Evolutionary conservation across 441 rosid species (phyloP).

Genomic region (Macaranga tanarius): DNA sequence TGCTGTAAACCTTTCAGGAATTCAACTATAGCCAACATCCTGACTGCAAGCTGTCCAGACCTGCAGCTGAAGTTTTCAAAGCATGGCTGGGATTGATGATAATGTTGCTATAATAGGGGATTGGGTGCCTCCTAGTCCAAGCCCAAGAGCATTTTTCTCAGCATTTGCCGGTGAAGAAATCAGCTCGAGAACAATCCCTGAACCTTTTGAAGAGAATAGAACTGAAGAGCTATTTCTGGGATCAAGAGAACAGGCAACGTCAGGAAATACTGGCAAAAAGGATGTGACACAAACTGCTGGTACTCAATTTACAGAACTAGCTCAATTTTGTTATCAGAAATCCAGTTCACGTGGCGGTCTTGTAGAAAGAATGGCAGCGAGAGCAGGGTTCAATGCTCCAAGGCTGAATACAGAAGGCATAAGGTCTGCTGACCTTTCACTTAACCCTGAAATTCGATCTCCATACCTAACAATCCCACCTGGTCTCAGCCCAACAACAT

Average conservation of each 20-base stretch:
- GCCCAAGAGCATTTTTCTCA: constrained; percentile 56
- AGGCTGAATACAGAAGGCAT: constrained; percentile 44
- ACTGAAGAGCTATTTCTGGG: constrained; percentile 44
- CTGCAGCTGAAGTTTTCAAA: constrained; percentile 27
- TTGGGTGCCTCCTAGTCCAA: constrained; percentile 78
- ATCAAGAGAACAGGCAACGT: constrained; percentile 34
- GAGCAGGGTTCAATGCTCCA: constrained; percentile 59
- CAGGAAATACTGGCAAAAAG: constrained; percentile 32
- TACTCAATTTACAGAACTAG: constrained; percentile 31
- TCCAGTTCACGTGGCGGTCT: constrained; percentile 50
- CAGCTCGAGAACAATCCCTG: constrained; percentile 44
- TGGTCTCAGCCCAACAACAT: constrained; percentile 64
- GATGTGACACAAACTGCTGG: constrained; percentile 26
- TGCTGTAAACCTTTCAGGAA: constrained; percentile 38
- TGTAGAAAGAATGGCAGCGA: constrained; percentile 67
- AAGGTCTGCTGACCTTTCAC: constrained; percentile 29
- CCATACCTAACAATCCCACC: constrained; percentile 56
- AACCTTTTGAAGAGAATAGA: constrained; percentile 35
- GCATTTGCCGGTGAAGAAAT: constrained; percentile 49
- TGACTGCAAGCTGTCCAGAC: constrained; percentile 27
- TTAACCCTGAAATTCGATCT: constrained; percentile 32
- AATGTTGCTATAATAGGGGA: constrained; percentile 71
- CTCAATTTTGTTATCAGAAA: constrained; percentile 42
- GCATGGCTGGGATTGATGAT: constrained; percentile 75
- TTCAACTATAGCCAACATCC: constrained; percentile 17